These are phyloP conservation scores for Penicillium sp. DNA, from an alignment of 2,329 filamentous ascomycete species.

Conservation along the genomic window DNA sequence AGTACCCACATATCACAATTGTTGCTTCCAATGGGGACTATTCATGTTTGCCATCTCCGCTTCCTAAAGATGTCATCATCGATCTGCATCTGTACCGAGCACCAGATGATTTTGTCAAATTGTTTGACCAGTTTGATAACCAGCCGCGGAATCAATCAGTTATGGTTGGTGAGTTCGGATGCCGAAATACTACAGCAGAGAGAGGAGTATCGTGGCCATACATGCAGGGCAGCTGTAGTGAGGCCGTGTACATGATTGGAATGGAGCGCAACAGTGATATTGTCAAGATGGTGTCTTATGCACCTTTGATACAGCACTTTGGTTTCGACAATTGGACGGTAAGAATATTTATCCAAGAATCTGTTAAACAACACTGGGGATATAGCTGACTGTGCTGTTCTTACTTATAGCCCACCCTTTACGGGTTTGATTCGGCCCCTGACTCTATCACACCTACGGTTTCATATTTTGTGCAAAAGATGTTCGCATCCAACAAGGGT, in stretches of 20 bases:
- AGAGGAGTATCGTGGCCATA: slow-evolving; percentile 25
- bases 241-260: slow-evolving; percentile 63
- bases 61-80: slow-evolving; percentile 39
- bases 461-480: slow-evolving; percentile 37
- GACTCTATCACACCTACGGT: slow-evolving; percentile 31
- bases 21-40: slow-evolving; percentile 48
- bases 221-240: slow-evolving; percentile 55
- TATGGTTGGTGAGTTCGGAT: slow-evolving; percentile 33
- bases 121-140: slow-evolving; percentile 57
- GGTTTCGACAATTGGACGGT: slow-evolving; percentile 36
- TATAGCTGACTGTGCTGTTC: not conserved
- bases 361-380: not conserved
- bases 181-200: slow-evolving; percentile 20
- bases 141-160: slow-evolving; percentile 34
- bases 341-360: slow-evolving; percentile 5
- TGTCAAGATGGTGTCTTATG: slow-evolving; percentile 37
- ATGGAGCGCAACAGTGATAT: slow-evolving; percentile 39
- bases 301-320: slow-evolving; percentile 38
- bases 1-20: slow-evolving; percentile 56
- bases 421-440: slow-evolving; percentile 30
- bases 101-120: slow-evolving; percentile 50
- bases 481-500: slow-evolving; percentile 36
- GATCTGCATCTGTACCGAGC: slow-evolving; percentile 54
- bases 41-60: slow-evolving; percentile 25
- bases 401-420: slow-evolving; percentile 29